Percentiles rank a stretch among this genome's conserved stretches.
Conservation (phyloP, 2,329 filamentous ascomycete species). For the Coniochaeta sp. region DNA sequence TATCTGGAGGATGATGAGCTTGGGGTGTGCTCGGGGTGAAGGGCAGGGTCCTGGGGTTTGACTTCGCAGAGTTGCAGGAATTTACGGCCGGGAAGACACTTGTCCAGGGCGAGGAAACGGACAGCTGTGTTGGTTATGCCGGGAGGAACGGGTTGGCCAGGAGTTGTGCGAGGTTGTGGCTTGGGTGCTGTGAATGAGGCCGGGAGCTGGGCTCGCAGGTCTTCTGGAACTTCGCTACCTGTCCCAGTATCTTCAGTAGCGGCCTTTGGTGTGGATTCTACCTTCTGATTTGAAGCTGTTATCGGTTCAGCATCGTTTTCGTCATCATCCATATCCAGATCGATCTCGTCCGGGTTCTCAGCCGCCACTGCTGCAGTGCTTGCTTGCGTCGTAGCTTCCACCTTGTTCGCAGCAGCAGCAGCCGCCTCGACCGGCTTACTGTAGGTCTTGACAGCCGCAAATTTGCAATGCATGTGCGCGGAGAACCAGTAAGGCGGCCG, state of each 20-base stretch:
- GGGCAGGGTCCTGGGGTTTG: constrained; percentile 31
- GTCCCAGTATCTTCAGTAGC: not conserved
- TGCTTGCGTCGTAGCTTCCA: constrained; percentile 1
- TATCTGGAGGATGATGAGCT: constrained; percentile 36
- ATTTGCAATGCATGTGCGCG: constrained; percentile 89
- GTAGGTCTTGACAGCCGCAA: constrained; percentile 59
- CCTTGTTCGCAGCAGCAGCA: constrained; percentile 10
- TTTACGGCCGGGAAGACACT: constrained; percentile 71
- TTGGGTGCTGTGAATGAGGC: constrained; percentile 55
- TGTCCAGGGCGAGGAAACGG: constrained; percentile 84
- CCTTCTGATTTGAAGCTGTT: constrained; percentile 11
- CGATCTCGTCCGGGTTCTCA: constrained; percentile 61
- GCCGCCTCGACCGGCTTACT: constrained; percentile 21
- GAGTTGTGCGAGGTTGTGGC: constrained; percentile 24
- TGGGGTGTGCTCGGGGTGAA: constrained; percentile 12
- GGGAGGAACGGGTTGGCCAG: constrained; percentile 58
- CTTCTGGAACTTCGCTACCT: constrained; percentile 43
- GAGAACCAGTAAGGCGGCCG: constrained; percentile 86
- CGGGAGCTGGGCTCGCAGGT: constrained; percentile 66
- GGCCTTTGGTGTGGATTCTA: not conserved
- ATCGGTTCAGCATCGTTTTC: constrained; percentile 18
- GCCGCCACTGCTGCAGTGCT: constrained; percentile 5
- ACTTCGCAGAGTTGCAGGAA: constrained; percentile 76
- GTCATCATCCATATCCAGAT: constrained; percentile 56
- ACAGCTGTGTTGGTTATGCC: constrained; percentile 73